Conservation (phyloP, 768 basidiomycete species). For the Amanita fuliginea region DNA sequence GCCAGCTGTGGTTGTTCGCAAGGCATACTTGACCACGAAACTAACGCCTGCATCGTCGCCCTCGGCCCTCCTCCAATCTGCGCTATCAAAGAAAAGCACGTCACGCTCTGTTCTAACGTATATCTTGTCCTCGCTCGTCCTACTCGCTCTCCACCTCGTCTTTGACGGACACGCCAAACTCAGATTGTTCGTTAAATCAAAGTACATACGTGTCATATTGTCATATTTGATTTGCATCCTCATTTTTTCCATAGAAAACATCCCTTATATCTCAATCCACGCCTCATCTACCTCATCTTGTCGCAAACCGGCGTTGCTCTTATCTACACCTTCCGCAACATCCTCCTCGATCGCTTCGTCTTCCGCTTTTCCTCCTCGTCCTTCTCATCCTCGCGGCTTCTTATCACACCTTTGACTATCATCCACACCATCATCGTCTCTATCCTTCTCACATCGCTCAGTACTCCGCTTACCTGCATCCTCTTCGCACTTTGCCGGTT, state of each 20-base stretch:
- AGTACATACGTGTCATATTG: slow-evolving; percentile 21
- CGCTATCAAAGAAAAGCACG: slow-evolving; percentile 36
- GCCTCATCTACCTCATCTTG: slow-evolving; percentile 45
- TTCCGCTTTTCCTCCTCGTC: slow-evolving; percentile 16
- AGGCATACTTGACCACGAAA: slow-evolving; percentile 47
- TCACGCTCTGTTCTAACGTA: slow-evolving; percentile 35
- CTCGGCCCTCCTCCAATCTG: slow-evolving; percentile 30
- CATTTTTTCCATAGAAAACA: slow-evolving; percentile 41
- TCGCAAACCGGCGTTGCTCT: slow-evolving; percentile 38
- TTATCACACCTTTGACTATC: slow-evolving; percentile 12
- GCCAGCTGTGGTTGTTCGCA: slow-evolving; percentile 47
- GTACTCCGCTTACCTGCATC: slow-evolving; percentile 24
- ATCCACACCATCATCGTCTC: slow-evolving; percentile 25
- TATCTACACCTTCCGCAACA: slow-evolving; percentile 41
- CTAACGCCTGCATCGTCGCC: slow-evolving; percentile 43
- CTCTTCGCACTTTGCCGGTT: slow-evolving; percentile 40
- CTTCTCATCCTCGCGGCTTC: slow-evolving; percentile 1
- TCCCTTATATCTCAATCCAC: slow-evolving; percentile 63
- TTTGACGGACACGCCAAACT: slow-evolving; percentile 33
- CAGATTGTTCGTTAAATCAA: slow-evolving; percentile 55
- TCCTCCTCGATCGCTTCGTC: slow-evolving; percentile 53
- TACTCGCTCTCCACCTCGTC: slow-evolving; percentile 31
- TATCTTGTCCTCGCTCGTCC: slow-evolving; percentile 30
- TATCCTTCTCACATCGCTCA: slow-evolving; percentile 27
- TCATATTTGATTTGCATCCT: background rate